Evolutionary conservation across 805 yeast genomes (phyloP), one percentile per base, ranked within the genome.

Genomic region (Ogataea methylovora): DNA sequence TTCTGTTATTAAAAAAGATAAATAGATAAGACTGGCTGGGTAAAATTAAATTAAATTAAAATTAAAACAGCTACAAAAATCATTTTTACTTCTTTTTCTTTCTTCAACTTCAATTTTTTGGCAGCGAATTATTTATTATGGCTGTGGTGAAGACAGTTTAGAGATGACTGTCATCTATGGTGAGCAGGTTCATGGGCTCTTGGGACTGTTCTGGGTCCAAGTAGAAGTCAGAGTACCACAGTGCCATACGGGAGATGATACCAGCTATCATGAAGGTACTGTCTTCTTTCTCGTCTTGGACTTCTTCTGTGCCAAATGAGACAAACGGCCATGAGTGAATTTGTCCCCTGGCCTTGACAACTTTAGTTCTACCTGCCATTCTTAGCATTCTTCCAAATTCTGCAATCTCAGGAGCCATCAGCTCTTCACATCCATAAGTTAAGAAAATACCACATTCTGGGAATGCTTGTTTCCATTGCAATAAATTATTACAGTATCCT

Each of bases 261-360:
- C 61, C 62, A 3, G 71, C 56, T 26, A 61, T 45, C 3, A 51
- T 37, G 27, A 63, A 61, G 14, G 69, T 47, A 21, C 71, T 67
- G 21, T 54, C 63, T 33, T 64, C 68, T 36, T 71, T 61, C 33
- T 61, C 69, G 19, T 62, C 67, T 29, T 61, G 58, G 4, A 55
- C 49, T 29, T 67, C 58, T 31, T 69, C 76, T 6, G 68, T 49
- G 29, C 54, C 54, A 33, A 63, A 62, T 3, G 54, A 49, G 5
- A 65, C 38, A 20, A 72, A 48, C 8, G 74, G 76, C 76, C 77
- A 71, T 14, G 68, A 58, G 39, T 72, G 78, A 3, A 65, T 46
- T 34, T 57, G 62, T 21, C 57, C 52, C 3, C 44, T 45, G 27
- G 54, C 58, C 14, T 51, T 47, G 38, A 60, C 59, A 11, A 61